Evolutionary conservation across 2,329 filamentous ascomycete species (phyloP).

Genomic region (Alternaria ethzedia): DNA sequence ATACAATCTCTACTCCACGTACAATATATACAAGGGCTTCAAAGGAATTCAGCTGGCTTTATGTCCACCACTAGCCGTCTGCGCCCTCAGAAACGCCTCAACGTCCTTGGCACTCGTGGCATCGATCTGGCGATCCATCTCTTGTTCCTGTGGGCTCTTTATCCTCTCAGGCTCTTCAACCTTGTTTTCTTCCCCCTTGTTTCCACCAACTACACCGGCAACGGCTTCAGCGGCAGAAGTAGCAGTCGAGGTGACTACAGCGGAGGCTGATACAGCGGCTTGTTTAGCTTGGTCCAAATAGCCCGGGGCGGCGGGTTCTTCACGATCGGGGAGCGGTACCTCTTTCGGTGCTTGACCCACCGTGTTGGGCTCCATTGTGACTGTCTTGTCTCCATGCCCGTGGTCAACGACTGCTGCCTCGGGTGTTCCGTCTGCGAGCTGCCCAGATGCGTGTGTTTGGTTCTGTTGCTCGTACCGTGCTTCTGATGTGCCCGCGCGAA

Average conservation of each 20-base stretch:
- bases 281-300: constrained; percentile 54
- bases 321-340: constrained; percentile 44
- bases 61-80: constrained; percentile 13
- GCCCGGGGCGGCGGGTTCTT: constrained; percentile 42
- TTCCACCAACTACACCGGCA: constrained; percentile 28
- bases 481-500: constrained; percentile 51
- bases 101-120: constrained; percentile 35
- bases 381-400: constrained; percentile 53
- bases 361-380: constrained; percentile 56
- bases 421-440: constrained; percentile 53
- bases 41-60: not conserved
- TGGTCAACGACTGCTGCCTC: constrained; percentile 48
- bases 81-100: constrained; percentile 42
- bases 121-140: constrained; percentile 40
- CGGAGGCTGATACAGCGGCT: constrained; percentile 39
- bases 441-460: constrained; percentile 53
- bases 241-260: constrained; percentile 36
- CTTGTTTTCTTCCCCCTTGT: constrained; percentile 30
- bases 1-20: not conserved
- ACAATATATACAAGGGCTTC: not conserved
- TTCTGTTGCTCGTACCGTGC: constrained; percentile 51
- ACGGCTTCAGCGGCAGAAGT: constrained; percentile 43
- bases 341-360: constrained; percentile 59
- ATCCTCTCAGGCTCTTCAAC: constrained; percentile 18
- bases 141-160: constrained; percentile 40